Base-by-base conservation (phyloP, 2,329 filamentous ascomycete species). In the Ophiostoma sp. region DNA sequence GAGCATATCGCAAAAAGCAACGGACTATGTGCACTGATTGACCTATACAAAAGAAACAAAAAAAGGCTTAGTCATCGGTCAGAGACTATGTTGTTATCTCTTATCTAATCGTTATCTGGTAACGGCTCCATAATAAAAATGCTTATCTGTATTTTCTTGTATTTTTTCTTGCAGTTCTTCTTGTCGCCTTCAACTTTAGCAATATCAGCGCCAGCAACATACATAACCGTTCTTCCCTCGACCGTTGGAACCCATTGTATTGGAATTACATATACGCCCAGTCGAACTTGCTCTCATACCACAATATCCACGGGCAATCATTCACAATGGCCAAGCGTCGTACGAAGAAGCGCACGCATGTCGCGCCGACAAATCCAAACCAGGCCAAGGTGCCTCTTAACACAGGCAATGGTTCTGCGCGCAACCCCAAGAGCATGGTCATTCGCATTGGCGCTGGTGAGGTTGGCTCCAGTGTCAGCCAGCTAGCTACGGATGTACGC, bases 381-480 rank as follows among this genome's bases (percentile, higher is more conserved):
- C 86, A 86, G 75, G 79, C 83, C 73, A 81, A 85, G 75, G 76
- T 83, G 76, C 75, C 81, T 73, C 74, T 83, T 76, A 85, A 85
- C 73, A 82, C 84, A 62, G 85, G 87, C 71, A 87, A 89, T 79
- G 85, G 87, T 71, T 86, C 88, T 33, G 84, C 86, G 69, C 87
- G 89, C 74, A 85, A 89, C 68, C 95, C 95, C 44, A 97, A 97
- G 85, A 96, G 91, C 79, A 97, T 99, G 94, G 94, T 99, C 71
- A 97, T 99, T 80, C 92, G 95, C 75, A 94, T 97, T 76, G 95
- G 95, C 76, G 94, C 94, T 75, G 91, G 93, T 76, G 92, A 97
- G 78, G 93, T 99, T 68, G 95, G 95, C 71, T 88, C 92, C 72
- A 96, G 91, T 79, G 87, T 99, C 76, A 94, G 90, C 78, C 94